Conservation (phyloP, 2,329 filamentous ascomycete genomes). For the Curvularia hawaiiensis region DNA sequence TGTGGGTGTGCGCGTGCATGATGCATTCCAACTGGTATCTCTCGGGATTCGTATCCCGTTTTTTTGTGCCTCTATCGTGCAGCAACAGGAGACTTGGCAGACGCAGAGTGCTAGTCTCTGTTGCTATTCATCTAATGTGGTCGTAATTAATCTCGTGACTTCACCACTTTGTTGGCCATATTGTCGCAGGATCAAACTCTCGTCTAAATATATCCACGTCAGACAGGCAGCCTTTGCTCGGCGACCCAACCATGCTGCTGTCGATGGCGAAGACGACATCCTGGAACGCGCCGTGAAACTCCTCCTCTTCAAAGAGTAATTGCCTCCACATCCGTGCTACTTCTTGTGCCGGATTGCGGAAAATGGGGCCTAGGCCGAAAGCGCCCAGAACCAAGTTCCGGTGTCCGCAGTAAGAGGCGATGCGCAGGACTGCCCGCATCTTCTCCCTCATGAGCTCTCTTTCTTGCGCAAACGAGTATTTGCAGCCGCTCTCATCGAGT, state of each 20-base stretch:
- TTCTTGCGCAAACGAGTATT: slow-evolving; percentile 75
- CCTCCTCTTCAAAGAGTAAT: slow-evolving; percentile 50
- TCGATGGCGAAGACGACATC: slow-evolving; percentile 55
- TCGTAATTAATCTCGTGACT: neutral
- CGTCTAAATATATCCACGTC: slow-evolving; percentile 50
- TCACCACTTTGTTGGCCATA: slow-evolving; percentile 45
- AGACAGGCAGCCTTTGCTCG: slow-evolving; percentile 39
- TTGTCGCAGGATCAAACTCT: slow-evolving; percentile 46
- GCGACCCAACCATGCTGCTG: slow-evolving; percentile 38
- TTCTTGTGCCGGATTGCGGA: slow-evolving; percentile 51
- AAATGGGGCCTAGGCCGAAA: slow-evolving; percentile 53
- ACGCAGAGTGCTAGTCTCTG: neutral
- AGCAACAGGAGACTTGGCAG: neutral
- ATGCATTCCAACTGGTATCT: slow-evolving; percentile 11
- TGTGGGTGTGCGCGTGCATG: neutral
- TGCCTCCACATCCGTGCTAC: slow-evolving; percentile 53
- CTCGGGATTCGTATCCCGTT: neutral
- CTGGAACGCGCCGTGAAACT: slow-evolving; percentile 52
- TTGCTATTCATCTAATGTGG: neutral
- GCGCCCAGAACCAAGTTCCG: slow-evolving; percentile 50
- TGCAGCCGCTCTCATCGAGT: slow-evolving; percentile 67
- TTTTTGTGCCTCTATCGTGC: slow-evolving; percentile 1
- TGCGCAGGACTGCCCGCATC: slow-evolving; percentile 71
- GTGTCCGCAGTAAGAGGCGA: slow-evolving; percentile 59
- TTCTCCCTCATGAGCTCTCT: slow-evolving; percentile 74